Conservation (phyloP, 805 yeast genomes). For the Saturnispora gosingensis region DNA sequence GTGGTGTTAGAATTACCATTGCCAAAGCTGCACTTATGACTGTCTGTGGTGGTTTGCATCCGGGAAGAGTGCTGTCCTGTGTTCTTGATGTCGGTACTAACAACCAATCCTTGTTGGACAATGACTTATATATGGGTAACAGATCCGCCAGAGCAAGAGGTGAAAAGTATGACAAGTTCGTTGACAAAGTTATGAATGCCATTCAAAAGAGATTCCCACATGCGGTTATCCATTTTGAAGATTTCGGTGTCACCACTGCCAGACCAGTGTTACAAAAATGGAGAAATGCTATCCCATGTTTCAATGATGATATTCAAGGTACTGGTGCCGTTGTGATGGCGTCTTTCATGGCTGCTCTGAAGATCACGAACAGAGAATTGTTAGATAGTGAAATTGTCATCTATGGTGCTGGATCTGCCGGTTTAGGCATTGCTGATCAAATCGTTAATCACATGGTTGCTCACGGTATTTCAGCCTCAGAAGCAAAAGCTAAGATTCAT, state of each 20-base stretch:
- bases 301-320: slow-evolving; percentile 97
- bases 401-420: slow-evolving; percentile 97
- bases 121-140: slow-evolving; percentile 90
- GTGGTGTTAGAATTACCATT: slow-evolving; percentile 86
- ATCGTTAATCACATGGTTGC: slow-evolving; percentile 78
- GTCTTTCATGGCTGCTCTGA: slow-evolving; percentile 82
- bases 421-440: slow-evolving; percentile 93
- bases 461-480: slow-evolving; percentile 62
- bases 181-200: slow-evolving; percentile 66
- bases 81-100: slow-evolving; percentile 92
- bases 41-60: slow-evolving; percentile 92
- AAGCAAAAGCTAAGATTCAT: slow-evolving; percentile 67
- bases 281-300: slow-evolving; percentile 68
- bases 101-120: slow-evolving; percentile 66
- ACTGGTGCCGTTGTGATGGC: slow-evolving; percentile 99
- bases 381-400: slow-evolving; percentile 60
- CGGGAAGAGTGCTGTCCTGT: slow-evolving; percentile 87
- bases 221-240: slow-evolving; percentile 93
- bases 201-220: slow-evolving; percentile 73
- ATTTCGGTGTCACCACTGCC: slow-evolving; percentile 89
- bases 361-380: slow-evolving; percentile 57
- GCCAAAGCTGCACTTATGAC: slow-evolving; percentile 95
- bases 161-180: slow-evolving; percentile 71
- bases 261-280: slow-evolving; percentile 74
- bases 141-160: slow-evolving; percentile 81